Base-by-base conservation (phyloP, 1,284 basidiomycete species). In the Apiotrichum mycotoxinovorans region DNA sequence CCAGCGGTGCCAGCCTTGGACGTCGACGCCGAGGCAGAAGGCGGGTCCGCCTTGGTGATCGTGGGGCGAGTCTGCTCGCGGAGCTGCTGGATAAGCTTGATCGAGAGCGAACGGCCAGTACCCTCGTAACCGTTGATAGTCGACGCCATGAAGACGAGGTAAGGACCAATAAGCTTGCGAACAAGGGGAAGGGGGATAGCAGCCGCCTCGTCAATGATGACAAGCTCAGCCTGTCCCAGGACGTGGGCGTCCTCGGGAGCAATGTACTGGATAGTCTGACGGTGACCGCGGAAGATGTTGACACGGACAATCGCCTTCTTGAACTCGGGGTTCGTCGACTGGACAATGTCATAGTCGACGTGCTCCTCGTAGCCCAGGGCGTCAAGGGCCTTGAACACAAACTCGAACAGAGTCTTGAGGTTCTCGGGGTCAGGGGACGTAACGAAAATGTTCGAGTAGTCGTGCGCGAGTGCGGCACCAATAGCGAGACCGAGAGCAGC, bases 41-140 rank as follows among this genome's bases (percentile, higher is more conserved):
- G 61, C 15, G 64, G 57, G 11, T 79, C 78, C 30, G 83, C 79
- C 41, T 85, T 82, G 43, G 80, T 66, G n/a, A 79, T 69, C 4
- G 71, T 64, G 17, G 82, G 77, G 5, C 88, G 83, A 0, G 89
- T 89, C 70, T 85, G 86, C 72, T 96, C 93, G 34, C 96, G 88
- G 3, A 98, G 84, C 76, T 98, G 94, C 77, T 98, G 90, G 62
- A 99, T 90, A 57, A 99, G 88, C 76, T 99, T 99, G 67, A 99
- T 87, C 46, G 91, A 95, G 46, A 99, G 84, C 2, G 93, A 97
- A 35, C 96, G 89, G 20, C 96, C 96, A 0, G 96, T 98, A 22
- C 96, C 96, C 80, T 98, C 96, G 79, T 99, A 99, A 44, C 96
- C 96, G 73, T 98, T 98, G 80, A 98, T 95, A 2, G 96, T 99